phyloP scores from a whole-genome alignment of 2,329 filamentous ascomycete species.

The Diaporthe nobilis region DNA sequence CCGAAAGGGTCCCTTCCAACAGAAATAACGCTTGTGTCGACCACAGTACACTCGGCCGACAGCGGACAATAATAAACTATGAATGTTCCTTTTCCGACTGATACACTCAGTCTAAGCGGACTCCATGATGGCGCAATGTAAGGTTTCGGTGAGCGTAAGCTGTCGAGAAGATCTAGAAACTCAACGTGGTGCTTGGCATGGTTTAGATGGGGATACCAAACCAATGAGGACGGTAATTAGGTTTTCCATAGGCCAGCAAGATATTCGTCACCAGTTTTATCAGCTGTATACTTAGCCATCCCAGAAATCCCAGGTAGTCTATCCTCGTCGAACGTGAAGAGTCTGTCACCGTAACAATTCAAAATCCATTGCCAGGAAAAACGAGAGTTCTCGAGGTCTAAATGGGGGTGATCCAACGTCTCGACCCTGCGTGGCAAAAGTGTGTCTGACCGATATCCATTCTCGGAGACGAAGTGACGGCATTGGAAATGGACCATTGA shows the following conservation, averaged over 20 bases:
- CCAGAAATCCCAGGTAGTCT: background rate
- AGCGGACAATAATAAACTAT: too few relatives aligned
- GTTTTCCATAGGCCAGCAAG: background rate
- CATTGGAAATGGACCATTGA: background rate
- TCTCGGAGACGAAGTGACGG: background rate
- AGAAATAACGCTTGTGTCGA: background rate
- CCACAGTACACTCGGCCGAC: background rate
- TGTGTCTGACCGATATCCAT: background rate
- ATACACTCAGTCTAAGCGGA: background rate
- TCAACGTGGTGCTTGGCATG: background rate
- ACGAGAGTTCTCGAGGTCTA: background rate
- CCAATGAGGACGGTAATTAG: background rate
- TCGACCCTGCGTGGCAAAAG: background rate
- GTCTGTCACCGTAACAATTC: background rate
- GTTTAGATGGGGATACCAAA: background rate
- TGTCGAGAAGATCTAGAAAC: background rate
- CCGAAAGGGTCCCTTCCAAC: background rate
- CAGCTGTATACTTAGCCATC: background rate
- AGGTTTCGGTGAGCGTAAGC: background rate
- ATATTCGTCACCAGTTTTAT: background rate
- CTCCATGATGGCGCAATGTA: constrained; percentile 8
- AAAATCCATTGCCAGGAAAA: background rate
- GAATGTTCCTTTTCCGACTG: background rate
- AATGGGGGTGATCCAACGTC: background rate
- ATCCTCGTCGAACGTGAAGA: background rate